Evolutionary conservation across 2,329 filamentous ascomycete genomes (phyloP), one percentile per base, ranked within the genome.

Genomic region (Aspergillus calidoustus): DNA sequence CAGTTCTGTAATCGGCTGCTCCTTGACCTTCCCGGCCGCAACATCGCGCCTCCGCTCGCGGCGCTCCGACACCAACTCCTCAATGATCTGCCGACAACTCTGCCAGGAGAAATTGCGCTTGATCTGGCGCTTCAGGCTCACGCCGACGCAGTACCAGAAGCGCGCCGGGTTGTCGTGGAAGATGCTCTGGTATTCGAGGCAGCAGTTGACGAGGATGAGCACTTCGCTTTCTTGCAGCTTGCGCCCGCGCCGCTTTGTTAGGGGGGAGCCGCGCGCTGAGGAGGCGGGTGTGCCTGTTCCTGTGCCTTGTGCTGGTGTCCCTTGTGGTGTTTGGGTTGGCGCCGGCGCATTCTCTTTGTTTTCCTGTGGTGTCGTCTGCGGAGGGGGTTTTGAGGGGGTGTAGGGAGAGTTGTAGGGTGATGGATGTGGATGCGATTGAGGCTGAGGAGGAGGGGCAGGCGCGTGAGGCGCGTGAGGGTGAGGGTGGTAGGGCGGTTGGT

Each of bases 101-200:
- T 61, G 59, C 50, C 50, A 61, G 5, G 59, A 61, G 54, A 61
- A 61, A 19, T 61, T 61, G 17, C 59, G 49, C 50, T 61, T 61
- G 31, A 61, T 61, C 13, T 57, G 54, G 7, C 59, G 54, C 22
- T 61, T 61, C 19, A 61, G 50, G 34, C 50, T 61, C 2, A 55
- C 57, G n/a, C 50, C 49, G 8, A 61, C 59, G 25, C 49, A 58
- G 41, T 49, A 54, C 59, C 59, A 61, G 44, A 61, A 61, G 9
- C 59, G 59, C 15, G 46, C 13, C 1, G 54, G 54, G n/a, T 61
- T 54, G 22, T 38, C 31, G n/a, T 38, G 30, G 30, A 44, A 61
- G 25, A 61, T 38, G 54, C 59, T 58, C 44, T 61, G 59, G 46
- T 54, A 61, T 43, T 61, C 59, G 23, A 61, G 34, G 25, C 59